Evolutionary conservation across 2,329 filamentous ascomycete genomes (phyloP).

Genomic region (Zasmidium cellare): DNA sequence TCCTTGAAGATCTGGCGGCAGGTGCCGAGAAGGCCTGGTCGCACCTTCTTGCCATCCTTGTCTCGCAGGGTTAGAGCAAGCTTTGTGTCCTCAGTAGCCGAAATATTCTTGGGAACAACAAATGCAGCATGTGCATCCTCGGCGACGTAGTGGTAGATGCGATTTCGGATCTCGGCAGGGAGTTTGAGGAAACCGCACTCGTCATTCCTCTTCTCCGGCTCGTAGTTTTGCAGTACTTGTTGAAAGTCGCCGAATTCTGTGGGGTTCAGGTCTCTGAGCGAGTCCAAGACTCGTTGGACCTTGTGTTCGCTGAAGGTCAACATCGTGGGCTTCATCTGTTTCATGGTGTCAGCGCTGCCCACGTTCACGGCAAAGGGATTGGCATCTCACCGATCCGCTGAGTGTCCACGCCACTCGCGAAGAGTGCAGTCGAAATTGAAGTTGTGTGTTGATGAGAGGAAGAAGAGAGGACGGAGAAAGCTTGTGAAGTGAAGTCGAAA

Average conservation of each 20-base stretch:
- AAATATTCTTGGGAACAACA: neutral
- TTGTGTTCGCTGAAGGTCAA: neutral
- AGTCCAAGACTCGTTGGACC: neutral
- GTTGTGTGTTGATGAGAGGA: neutral
- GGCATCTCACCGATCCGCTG: too few species aligned
- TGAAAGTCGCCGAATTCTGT: neutral
- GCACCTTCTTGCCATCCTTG: neutral
- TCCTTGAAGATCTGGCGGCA: neutral
- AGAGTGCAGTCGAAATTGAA: too few species aligned
- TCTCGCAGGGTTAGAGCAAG: neutral
- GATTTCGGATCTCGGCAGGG: constrained; percentile 1
- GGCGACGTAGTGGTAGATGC: constrained; percentile 4
- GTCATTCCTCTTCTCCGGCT: neutral
- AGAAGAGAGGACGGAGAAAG: neutral
- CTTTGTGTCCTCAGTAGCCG: neutral
- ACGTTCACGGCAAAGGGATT: too few species aligned
- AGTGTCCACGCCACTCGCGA: too few species aligned
- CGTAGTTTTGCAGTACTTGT: neutral
- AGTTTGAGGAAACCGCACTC: constrained; percentile 1
- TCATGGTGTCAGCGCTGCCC: neutral
- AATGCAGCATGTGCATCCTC: neutral
- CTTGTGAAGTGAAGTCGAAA: neutral
- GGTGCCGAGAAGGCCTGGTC: neutral
- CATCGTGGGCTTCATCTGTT: neutral
- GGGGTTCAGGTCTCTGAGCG: neutral